Conservation (phyloP, 345 rosid species). For the Noccaea caerulescens region DNA sequence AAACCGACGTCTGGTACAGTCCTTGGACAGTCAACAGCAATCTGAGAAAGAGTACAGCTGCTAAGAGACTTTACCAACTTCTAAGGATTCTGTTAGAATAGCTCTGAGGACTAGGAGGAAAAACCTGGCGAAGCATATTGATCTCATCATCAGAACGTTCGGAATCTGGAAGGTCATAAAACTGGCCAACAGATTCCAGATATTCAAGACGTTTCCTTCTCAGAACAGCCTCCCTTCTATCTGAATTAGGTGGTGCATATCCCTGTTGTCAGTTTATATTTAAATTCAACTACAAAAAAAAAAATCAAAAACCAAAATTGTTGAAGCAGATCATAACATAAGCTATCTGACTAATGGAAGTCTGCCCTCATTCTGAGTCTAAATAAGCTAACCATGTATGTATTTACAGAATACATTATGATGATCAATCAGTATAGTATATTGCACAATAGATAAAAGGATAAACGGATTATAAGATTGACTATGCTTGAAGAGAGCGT, state of each 20-base stretch:
- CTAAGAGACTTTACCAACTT: constrained; percentile 30
- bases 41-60: constrained; percentile 50
- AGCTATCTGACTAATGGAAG: neutral
- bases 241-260: constrained; percentile 99
- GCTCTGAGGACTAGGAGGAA: constrained; percentile 17
- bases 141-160: constrained; percentile 98
- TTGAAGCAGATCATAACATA: constrained; percentile 16
- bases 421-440: constrained; percentile 2
- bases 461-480: neutral
- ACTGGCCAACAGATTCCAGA: constrained; percentile 92
- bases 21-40: constrained; percentile 98
- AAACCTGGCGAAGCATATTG: constrained; percentile 96
- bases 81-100: neutral
- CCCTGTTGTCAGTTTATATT: constrained; percentile 97
- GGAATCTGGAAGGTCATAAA: constrained; percentile 92
- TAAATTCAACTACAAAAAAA: constrained; percentile 48
- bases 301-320: constrained; percentile 37
- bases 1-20: constrained; percentile 93
- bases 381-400: neutral
- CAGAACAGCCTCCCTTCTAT: constrained; percentile 93
- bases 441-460: neutral
- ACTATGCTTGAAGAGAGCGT: constrained; percentile 44
- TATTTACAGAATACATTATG: neutral
- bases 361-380: neutral
- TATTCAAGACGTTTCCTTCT: constrained; percentile 91